Evolutionary conservation across 2,329 filamentous ascomycete species (phyloP), one percentile per base, ranked within the genome.

Genomic region (Parastagonospora avenae): DNA sequence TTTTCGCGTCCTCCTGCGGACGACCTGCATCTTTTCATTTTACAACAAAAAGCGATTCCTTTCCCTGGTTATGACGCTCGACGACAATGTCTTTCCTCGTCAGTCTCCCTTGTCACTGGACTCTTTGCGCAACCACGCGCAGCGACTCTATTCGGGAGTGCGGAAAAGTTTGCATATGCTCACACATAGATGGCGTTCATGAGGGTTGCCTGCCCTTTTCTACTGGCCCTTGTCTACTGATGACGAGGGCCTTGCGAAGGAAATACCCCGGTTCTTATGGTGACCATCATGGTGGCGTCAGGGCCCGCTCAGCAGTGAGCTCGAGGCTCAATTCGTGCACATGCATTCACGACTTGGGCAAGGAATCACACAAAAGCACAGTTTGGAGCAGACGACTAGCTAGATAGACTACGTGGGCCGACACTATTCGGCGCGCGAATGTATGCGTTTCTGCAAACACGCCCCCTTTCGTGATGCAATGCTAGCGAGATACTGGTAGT

Each of bases 101-200:
- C 62, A n/a, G 62, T 69, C 63, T 59, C 62, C 60, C 54, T 63
- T 54, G 64, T 63, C 62, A 52, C 55, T 54, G 42, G 50, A 60
- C 63, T 63, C 54, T 67, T 56, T 57, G 33, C 27, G 24, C 28
- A n/a, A 39, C 48, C 48, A 48, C 42, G 54, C 59, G 60, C 55
- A 66, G 59, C 50, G 55, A 55, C 61, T 54, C 42, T 50, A 51
- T 59, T 61, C 60, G 52, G 58, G 62, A 67, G 65, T 65, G 69
- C 64, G 65, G 60, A 62, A 62, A 66, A 63, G 65, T 67, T 65
- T 64, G 59, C 52, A 67, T 63, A 59, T 54, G 52, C 63, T 66
- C 63, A 64, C 69, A 68, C 69, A 73, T 73, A 69, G 68, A 72
- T 59, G 71, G 71, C 71, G 70, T 73, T 73, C 53, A 70, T 62